These are phyloP conservation scores for Xylariaceae sp. DNA, from an alignment of 2,329 filamentous ascomycete genomes.

Conservation along the genomic window DNA sequence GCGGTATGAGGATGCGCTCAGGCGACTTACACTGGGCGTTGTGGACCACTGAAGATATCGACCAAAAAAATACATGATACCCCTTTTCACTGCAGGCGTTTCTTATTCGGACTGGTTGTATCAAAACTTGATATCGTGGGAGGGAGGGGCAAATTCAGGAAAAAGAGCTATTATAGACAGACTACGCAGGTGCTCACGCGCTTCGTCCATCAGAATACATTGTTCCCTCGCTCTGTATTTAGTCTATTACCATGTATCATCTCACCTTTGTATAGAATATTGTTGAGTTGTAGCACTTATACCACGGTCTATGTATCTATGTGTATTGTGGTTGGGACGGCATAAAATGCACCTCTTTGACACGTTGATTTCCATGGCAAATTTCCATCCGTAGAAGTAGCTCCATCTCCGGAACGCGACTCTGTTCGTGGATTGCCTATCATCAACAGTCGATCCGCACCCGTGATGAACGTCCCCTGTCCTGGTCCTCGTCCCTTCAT, in stretches of 20 bases:
- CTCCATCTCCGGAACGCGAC: neutral
- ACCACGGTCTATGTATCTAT: no score
- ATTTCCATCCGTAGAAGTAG: no score
- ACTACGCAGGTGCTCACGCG: conserved; percentile 1
- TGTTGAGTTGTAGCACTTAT: no score
- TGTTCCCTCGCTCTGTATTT: neutral
- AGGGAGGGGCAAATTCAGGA: no score
- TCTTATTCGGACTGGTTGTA: no score
- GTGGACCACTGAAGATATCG: conserved; percentile 13
- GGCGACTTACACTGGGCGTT: conserved; percentile 51
- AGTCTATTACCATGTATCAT: no score
- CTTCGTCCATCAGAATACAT: neutral
- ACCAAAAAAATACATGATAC: neutral
- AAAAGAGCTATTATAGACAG: neutral
- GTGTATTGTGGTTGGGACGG: no score
- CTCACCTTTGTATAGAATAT: no score
- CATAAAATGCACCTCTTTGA: no score
- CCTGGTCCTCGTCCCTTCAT: neutral
- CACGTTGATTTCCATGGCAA: no score
- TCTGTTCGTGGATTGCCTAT: conserved; percentile 11
- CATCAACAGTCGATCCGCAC: neutral
- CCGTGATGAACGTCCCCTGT: neutral
- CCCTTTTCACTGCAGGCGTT: no score
- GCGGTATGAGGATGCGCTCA: conserved; percentile 66
- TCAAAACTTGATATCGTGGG: no score